These are phyloP conservation scores for Plenodomus biglobosus DNA, from an alignment of 2,329 filamentous ascomycete species.

Conservation along the genomic window DNA sequence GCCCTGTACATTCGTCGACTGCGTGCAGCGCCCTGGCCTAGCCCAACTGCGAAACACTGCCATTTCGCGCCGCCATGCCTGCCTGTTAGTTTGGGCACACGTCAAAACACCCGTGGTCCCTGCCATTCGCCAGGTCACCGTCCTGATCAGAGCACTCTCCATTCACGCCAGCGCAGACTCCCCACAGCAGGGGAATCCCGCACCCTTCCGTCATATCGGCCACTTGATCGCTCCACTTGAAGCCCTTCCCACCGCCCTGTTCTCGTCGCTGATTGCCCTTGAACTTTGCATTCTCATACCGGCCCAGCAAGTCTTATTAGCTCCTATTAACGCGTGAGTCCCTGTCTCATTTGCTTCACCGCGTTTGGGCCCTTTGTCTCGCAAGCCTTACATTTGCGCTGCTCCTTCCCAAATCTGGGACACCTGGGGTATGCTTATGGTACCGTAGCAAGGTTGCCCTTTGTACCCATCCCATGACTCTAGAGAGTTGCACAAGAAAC, in stretches of 20 bases:
- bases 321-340: constrained; percentile 33
- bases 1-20: constrained; percentile 20
- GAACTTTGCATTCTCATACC: constrained; percentile 24
- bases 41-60: constrained; percentile 12
- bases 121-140: constrained; percentile 25
- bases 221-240: constrained; percentile 31
- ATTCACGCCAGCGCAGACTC: constrained; percentile 30
- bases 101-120: constrained; percentile 35
- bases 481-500: constrained; percentile 32
- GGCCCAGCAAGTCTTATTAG: constrained; percentile 20
- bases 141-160: constrained; percentile 21
- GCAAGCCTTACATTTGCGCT: constrained; percentile 20
- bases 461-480: constrained; percentile 39
- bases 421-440: constrained; percentile 31
- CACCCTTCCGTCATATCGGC: constrained; percentile 33
- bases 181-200: constrained; percentile 35
- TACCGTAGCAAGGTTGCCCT: constrained; percentile 36
- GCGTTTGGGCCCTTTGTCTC: constrained; percentile 35
- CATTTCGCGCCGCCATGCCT: constrained; percentile 17
- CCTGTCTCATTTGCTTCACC: constrained; percentile 41
- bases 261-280: constrained; percentile 30
- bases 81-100: constrained; percentile 20
- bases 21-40: constrained; percentile 19
- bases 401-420: constrained; percentile 37
- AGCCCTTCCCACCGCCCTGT: constrained; percentile 16